Evolutionary conservation across 306 rosid species (phyloP).

Genomic region (Ormosia emarginata): DNA sequence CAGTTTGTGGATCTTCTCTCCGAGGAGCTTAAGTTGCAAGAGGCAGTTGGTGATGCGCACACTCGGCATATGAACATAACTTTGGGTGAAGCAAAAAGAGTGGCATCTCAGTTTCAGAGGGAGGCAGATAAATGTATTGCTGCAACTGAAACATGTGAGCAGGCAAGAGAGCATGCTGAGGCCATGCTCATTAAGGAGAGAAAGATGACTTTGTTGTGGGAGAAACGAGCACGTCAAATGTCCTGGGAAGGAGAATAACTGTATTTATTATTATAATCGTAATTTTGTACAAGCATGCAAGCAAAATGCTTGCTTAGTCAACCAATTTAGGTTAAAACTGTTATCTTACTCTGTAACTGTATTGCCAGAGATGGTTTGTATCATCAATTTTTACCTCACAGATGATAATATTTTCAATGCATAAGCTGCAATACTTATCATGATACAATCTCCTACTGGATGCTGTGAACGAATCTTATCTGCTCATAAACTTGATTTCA

Average conservation of each 20-base stretch:
- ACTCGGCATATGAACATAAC: conserved; percentile 80
- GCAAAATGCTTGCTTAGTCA: conserved; percentile 54
- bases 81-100: conserved; percentile 77
- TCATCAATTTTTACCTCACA: conserved; percentile 31
- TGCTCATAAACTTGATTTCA: neutral
- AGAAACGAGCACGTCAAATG: conserved; percentile 78
- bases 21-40: conserved; percentile 69
- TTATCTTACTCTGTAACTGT: conserved; percentile 24
- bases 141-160: conserved; percentile 96
- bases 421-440: conserved; percentile 8
- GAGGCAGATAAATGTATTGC: conserved; percentile 94
- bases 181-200: conserved; percentile 75
- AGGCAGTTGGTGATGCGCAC: conserved; percentile 57
- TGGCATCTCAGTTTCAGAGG: conserved; percentile 87
- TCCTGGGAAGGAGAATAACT: conserved; percentile 78
- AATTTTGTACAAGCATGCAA: conserved; percentile 39
- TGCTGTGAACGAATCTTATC: neutral
- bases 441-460: neutral
- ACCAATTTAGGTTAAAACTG: conserved; percentile 19
- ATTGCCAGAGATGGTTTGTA: conserved; percentile 24
- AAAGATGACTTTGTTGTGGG: conserved; percentile 71
- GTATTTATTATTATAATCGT: conserved; percentile 21
- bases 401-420: conserved; percentile 25
- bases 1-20: conserved; percentile 71
- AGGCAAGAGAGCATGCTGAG: conserved; percentile 76